Base-by-base conservation (phyloP, 2,329 filamentous ascomycete species). In the Meredithiella fracta region DNA sequence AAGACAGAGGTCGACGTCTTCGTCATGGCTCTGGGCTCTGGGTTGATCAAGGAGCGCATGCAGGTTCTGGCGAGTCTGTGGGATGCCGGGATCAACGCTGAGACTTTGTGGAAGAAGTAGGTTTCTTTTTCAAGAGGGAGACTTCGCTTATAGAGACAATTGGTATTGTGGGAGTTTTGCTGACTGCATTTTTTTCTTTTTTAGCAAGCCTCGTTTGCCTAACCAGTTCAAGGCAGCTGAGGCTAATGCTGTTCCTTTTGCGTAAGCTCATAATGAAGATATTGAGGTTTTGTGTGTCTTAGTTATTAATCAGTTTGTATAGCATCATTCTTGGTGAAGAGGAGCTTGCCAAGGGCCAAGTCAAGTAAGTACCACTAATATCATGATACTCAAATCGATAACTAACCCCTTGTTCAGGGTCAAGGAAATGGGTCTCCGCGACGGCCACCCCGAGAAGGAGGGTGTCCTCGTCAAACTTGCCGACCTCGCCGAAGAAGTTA, bases 201-300 rank as follows among this genome's bases (percentile, higher is more conserved):
- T 20, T 52, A 59, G 83, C 61, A 95, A 94, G 74, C 89, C 91
- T 15, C 95, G 90, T 69, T 75, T 94, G 31, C 84, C 81, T 11
- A 78, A 83, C 59, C 91, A 97, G 67, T 97, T 97, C 76, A 94
- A 94, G 71, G 83, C 84, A 20, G 90, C 90, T 9, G 90, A 96
- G 67, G 71, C 73, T 52, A 82, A 80, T 57, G 85, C 83, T 47
- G 80, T 94, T 20, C 91, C 91, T 1, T 85, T 94, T 64, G 87
- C 83, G 56, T 58, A 52, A 55, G 56, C 55, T 9, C 29, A 22
- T 20, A 20, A 20, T 49, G 11, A 9, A 14, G 7, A n/a, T 11
- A 8, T 40, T 38, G 22, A 14, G 5, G 29, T 34, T 5, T 11
- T 5, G 11, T 34, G 29, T n/a, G n/a, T n/a, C 29, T 34, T 5